Percentiles rank a stretch among this genome's conserved stretches.
phyloP scores from a whole-genome alignment of 768 basidiomycete species.

The Suillus spraguei region DNA sequence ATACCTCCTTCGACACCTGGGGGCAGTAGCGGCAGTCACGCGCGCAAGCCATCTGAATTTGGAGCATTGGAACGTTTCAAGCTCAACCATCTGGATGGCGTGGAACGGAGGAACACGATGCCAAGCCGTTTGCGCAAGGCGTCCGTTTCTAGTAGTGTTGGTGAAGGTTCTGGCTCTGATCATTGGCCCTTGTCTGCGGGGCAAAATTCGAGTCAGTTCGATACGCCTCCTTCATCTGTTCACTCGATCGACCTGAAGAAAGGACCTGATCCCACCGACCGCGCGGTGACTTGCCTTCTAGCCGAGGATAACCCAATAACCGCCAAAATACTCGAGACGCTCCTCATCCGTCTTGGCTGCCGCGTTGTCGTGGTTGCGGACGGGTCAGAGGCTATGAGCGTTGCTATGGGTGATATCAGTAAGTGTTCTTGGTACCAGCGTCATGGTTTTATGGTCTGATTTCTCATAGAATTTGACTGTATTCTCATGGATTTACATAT shows the following conservation, averaged over 20 bases:
- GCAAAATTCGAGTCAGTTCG: constrained; percentile 55
- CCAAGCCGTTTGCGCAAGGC: constrained; percentile 87
- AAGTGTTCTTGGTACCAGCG: constrained; percentile 36
- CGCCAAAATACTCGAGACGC: constrained; percentile 94
- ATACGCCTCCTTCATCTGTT: constrained; percentile 77
- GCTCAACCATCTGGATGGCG: constrained; percentile 74
- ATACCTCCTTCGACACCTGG: constrained; percentile 74
- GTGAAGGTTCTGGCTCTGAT: constrained; percentile 79
- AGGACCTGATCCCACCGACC: constrained; percentile 77
- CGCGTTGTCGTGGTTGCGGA: constrained; percentile 95
- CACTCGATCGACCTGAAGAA: constrained; percentile 80
- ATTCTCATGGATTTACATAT: constrained; percentile 96
- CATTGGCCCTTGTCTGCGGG: constrained; percentile 65
- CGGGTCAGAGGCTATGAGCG: constrained; percentile 95
- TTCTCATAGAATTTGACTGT: constrained; percentile 81
- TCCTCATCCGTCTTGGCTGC: constrained; percentile 92
- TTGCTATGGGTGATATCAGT: constrained; percentile 98
- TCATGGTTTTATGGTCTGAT: constrained; percentile 13
- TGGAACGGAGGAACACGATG: constrained; percentile 80
- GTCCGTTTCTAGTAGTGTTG: constrained; percentile 81
- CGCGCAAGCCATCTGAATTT: constrained; percentile 87
- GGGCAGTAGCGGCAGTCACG: constrained; percentile 54
- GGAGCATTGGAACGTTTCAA: constrained; percentile 90
- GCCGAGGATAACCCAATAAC: constrained; percentile 99
- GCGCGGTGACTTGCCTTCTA: constrained; percentile 90